Evolutionary conservation across 1,139 yeast genomes (phyloP).

Genomic region (Wickerhamiella pararugosa): DNA sequence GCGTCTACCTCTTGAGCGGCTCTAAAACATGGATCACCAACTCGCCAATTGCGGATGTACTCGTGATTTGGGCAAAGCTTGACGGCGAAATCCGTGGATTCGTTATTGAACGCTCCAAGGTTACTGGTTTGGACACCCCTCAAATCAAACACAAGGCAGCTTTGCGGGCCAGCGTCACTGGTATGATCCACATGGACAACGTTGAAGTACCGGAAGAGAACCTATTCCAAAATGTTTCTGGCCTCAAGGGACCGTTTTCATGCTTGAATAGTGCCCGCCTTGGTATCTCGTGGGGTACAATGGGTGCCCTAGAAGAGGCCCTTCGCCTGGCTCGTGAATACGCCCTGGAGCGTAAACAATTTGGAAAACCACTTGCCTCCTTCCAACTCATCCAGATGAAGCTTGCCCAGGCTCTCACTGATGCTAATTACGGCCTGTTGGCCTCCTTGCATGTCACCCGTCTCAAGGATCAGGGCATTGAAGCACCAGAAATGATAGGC

Average conservation of each 20-base stretch:
- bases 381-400: slow-evolving; percentile 31
- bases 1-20: slow-evolving; percentile 29
- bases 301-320: slow-evolving; percentile 32
- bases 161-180: slow-evolving; percentile 32
- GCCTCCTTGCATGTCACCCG: slow-evolving; percentile 31
- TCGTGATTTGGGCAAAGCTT: slow-evolving; percentile 32
- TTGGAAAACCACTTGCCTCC: slow-evolving; percentile 28
- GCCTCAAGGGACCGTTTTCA: slow-evolving; percentile 33
- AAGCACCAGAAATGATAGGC: slow-evolving; percentile 31
- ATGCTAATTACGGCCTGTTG: slow-evolving; percentile 27
- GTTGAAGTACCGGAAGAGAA: slow-evolving; percentile 32
- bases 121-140: slow-evolving; percentile 28
- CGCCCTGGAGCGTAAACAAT: slow-evolving; percentile 30
- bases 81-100: slow-evolving; percentile 32
- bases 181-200: slow-evolving; percentile 32
- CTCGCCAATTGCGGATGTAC: slow-evolving; percentile 32
- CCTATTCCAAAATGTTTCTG: slow-evolving; percentile 27
- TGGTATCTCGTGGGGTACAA: slow-evolving; percentile 33
- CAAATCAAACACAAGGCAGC: slow-evolving; percentile 28
- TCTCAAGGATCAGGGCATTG: slow-evolving; percentile 27
- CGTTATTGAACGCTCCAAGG: slow-evolving; percentile 26
- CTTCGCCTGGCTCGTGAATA: slow-evolving; percentile 27
- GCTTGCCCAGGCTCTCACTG: slow-evolving; percentile 31
- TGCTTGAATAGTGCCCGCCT: slow-evolving; percentile 32
- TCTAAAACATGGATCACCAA: slow-evolving; percentile 34